A percentile compares a stretch with the other conserved stretches of the same genome.
These are phyloP conservation scores for Aquilaria sinensis DNA, from an alignment of 345 rosid genomes.

Conservation along the genomic window DNA sequence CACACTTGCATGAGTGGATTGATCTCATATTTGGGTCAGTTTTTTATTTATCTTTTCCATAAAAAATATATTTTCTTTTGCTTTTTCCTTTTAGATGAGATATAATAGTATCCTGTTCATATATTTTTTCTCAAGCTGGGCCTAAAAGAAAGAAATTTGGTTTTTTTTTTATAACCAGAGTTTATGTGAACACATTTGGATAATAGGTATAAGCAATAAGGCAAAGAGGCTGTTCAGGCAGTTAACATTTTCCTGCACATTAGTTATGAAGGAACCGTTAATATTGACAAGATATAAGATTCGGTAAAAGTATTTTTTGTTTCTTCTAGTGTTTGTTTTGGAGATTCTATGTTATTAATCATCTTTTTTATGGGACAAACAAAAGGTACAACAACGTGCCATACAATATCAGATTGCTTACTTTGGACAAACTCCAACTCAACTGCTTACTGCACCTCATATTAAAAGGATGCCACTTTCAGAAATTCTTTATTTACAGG, in stretches of 20 bases:
- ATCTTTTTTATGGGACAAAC: constrained; percentile 13
- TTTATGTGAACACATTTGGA: constrained; percentile 16
- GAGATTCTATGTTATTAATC: constrained; percentile 8
- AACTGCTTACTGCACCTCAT: constrained; percentile 84
- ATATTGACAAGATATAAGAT: constrained; percentile 80
- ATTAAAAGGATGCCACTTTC: constrained; percentile 69
- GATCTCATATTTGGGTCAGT: constrained; percentile 95
- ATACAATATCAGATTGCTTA: constrained; percentile 98
- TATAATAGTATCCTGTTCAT: too few species aligned
- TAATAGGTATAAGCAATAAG: constrained; percentile 89
- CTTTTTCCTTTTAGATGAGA: constrained; percentile 7
- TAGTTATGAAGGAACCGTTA: constrained; percentile 94
- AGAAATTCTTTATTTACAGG: constrained; percentile 93
- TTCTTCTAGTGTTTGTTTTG: constrained; percentile 12
- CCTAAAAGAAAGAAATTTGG: not conserved
- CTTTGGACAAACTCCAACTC: constrained; percentile 99
- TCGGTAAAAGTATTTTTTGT: constrained; percentile 46
- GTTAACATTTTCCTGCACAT: constrained; percentile 93
- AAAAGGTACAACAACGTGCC: constrained; percentile 86
- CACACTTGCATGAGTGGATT: constrained; percentile 97
- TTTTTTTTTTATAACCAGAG: constrained; percentile 2
- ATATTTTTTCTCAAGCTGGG: not conserved
- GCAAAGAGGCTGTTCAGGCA: constrained; percentile 90
- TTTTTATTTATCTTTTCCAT: not conserved
- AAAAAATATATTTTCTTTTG: not conserved